Conservation (phyloP, 2,329 filamentous ascomycete genomes). For the Pseudocercospora fijiensis region DNA sequence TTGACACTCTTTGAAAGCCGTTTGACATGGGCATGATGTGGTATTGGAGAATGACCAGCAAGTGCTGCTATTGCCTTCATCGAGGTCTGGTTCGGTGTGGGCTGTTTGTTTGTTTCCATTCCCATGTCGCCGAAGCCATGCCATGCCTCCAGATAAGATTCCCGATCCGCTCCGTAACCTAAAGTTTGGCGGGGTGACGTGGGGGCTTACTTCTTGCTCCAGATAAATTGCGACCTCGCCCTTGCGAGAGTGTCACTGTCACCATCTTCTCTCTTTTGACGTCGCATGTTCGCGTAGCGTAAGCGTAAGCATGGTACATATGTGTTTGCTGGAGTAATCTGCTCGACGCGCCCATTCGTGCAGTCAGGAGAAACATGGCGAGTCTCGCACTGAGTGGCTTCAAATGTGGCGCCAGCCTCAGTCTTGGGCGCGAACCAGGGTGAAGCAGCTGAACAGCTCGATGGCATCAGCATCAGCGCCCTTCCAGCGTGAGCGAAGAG, state of each 20-base stretch:
- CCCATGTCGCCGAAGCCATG: constrained; percentile 2
- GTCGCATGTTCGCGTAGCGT: neutral
- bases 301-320: neutral
- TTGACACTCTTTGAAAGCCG: constrained; percentile 10
- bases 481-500: too few relatives aligned
- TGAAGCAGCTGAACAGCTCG: neutral
- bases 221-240: neutral
- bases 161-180: neutral
- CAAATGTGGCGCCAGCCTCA: neutral
- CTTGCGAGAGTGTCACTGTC: neutral
- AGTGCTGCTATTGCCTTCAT: neutral
- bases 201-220: neutral
- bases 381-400: neutral
- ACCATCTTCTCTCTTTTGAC: neutral
- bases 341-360: neutral
- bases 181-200: neutral
- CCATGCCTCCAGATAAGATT: neutral
- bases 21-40: constrained; percentile 14
- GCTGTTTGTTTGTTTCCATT: neutral
- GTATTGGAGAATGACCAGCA: constrained; percentile 6
- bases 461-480: too few relatives aligned
- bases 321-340: neutral
- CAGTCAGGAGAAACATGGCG: neutral
- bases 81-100: neutral
- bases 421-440: neutral